A percentile compares a stretch with the other conserved stretches of the same genome.
These are phyloP conservation scores for Xylariaceae sp. DNA, from an alignment of 2,329 filamentous ascomycete species.

Conservation along the genomic window DNA sequence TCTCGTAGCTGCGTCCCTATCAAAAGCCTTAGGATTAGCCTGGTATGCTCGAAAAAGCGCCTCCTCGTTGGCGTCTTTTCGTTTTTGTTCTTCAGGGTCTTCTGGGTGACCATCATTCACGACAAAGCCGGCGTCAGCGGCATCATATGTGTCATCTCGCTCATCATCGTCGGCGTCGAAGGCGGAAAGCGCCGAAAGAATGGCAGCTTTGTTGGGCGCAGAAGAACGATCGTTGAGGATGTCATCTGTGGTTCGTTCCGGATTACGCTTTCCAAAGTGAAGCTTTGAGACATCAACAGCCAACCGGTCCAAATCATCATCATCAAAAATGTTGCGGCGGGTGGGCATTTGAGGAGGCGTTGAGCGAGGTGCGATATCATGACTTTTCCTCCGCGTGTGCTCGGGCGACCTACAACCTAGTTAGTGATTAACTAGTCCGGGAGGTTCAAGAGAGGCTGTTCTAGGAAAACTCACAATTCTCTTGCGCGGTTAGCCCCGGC, in stretches of 20 bases:
- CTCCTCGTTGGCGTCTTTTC: slow-evolving; percentile 59
- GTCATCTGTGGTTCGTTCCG: slow-evolving; percentile 63
- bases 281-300: slow-evolving; percentile 62
- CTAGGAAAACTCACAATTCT: slow-evolving; percentile 47
- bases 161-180: slow-evolving; percentile 97
- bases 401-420: slow-evolving; percentile 28
- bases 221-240: slow-evolving; percentile 61
- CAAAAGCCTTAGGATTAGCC: slow-evolving; percentile 61
- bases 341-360: slow-evolving; percentile 54
- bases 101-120: slow-evolving; percentile 66
- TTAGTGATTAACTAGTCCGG: neutral
- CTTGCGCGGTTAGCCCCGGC: slow-evolving; percentile 60
- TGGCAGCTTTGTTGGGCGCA: slow-evolving; percentile 75
- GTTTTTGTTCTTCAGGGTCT: slow-evolving; percentile 43
- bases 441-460: neutral
- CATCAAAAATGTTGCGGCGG: slow-evolving; percentile 72
- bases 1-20: slow-evolving; percentile 65
- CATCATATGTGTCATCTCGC: slow-evolving; percentile 93
- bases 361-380: slow-evolving; percentile 53
- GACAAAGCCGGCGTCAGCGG: slow-evolving; percentile 83
- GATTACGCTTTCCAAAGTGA: slow-evolving; percentile 71
- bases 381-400: slow-evolving; percentile 30
- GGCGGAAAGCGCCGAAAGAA: slow-evolving; percentile 78
- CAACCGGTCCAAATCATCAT: slow-evolving; percentile 74
- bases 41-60: slow-evolving; percentile 69